Percentiles rank a stretch among this genome's conserved stretches.
These are phyloP conservation scores for Neospermospora avenae DNA, from an alignment of 2,329 filamentous ascomycete genomes.

Conservation along the genomic window DNA sequence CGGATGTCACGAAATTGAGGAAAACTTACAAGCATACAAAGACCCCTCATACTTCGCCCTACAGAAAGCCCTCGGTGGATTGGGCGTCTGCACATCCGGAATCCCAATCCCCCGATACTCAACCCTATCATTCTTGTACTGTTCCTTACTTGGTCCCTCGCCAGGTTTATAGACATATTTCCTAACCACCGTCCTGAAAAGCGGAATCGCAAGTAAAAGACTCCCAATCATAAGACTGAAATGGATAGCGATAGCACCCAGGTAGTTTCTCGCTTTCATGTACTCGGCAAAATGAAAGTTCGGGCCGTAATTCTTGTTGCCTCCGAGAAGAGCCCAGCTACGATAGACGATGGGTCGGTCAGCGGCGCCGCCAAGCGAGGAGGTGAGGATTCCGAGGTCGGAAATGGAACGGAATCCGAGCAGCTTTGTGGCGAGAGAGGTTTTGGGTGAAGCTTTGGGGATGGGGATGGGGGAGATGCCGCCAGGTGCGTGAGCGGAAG, in stretches of 20 bases:
- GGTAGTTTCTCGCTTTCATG: slow-evolving; percentile 47
- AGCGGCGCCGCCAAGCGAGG: slow-evolving; percentile 47
- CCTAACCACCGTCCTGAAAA: slow-evolving; percentile 42
- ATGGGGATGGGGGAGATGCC: slow-evolving; percentile 53
- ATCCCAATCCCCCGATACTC: slow-evolving; percentile 62
- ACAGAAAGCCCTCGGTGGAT: slow-evolving; percentile 43
- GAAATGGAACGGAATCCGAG: slow-evolving; percentile 49
- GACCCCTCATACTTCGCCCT: slow-evolving; percentile 56
- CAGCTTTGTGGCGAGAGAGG: slow-evolving; percentile 44
- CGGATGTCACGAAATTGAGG: not conserved
- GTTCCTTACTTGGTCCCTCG: slow-evolving; percentile 50
- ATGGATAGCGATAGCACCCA: slow-evolving; percentile 50
- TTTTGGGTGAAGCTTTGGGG: slow-evolving; percentile 25
- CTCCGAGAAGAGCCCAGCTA: slow-evolving; percentile 56
- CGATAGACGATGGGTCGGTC: slow-evolving; percentile 57
- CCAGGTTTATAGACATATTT: slow-evolving; percentile 51
- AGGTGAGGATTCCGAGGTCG: slow-evolving; percentile 53
- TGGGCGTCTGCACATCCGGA: slow-evolving; percentile 49
- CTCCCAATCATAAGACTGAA: slow-evolving; percentile 44
- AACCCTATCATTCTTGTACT: slow-evolving; percentile 54
- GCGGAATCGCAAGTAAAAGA: slow-evolving; percentile 38
- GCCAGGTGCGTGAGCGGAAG: slow-evolving; percentile 47
- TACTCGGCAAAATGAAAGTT: slow-evolving; percentile 58
- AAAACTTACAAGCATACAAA: slow-evolving; percentile 60
- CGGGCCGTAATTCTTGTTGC: slow-evolving; percentile 53